Evolutionary conservation across 2,329 filamentous ascomycete species (phyloP).

Genomic region (Amylocarpus encephaloides): DNA sequence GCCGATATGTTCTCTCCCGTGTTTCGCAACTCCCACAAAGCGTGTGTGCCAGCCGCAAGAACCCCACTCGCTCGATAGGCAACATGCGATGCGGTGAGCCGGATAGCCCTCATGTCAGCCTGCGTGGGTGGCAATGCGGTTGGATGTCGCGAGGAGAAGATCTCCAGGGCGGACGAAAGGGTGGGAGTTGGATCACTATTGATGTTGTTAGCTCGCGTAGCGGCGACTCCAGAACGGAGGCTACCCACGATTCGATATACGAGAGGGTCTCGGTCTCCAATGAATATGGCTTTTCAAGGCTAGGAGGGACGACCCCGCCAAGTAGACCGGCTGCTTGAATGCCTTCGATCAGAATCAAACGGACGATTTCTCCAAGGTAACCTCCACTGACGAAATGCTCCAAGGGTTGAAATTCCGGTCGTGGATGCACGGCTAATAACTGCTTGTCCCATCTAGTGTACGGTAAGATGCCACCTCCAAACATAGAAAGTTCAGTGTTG

Average conservation of each 20-base stretch:
- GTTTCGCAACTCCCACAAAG: slow-evolving; percentile 51
- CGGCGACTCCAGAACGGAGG: neutral
- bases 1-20: slow-evolving; percentile 37
- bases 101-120: slow-evolving; percentile 46
- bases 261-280: slow-evolving; percentile 57
- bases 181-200: slow-evolving; percentile 19
- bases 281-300: slow-evolving; percentile 47
- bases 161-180: slow-evolving; percentile 34
- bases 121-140: slow-evolving; percentile 36
- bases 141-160: slow-evolving; percentile 47
- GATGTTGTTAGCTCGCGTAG: slow-evolving; percentile 3
- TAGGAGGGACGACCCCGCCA: slow-evolving; percentile 50
- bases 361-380: slow-evolving; percentile 60
- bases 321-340: slow-evolving; percentile 48
- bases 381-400: slow-evolving; percentile 59
- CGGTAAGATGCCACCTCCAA: slow-evolving; percentile 52
- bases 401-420: slow-evolving; percentile 55
- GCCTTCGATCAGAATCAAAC: slow-evolving; percentile 52
- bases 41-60: slow-evolving; percentile 52
- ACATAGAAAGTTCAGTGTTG: slow-evolving; percentile 64
- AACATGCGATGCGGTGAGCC: slow-evolving; percentile 47
- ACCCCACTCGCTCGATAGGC: slow-evolving; percentile 53
- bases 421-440: slow-evolving; percentile 46
- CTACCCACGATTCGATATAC: slow-evolving; percentile 43
- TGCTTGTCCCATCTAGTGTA: slow-evolving; percentile 54